A percentile compares a stretch with the other conserved stretches of the same genome.
Conservation (phyloP, 345 rosid genomes). For the Iberis pinnata region DNA sequence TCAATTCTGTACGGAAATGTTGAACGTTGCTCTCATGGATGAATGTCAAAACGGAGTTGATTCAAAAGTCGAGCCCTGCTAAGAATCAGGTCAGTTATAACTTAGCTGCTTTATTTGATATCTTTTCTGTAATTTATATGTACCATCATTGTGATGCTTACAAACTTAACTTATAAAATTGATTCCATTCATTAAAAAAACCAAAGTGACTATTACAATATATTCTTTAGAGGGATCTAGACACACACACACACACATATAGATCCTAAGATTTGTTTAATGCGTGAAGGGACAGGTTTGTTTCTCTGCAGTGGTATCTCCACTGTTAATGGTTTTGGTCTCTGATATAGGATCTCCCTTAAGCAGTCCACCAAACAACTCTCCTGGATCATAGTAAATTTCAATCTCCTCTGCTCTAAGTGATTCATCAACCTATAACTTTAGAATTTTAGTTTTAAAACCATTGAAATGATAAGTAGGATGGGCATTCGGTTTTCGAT, state of each 20-base stretch:
- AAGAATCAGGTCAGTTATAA: conserved; percentile 22
- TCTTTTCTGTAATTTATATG: conserved; percentile 18
- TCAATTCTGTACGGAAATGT: conserved; percentile 83
- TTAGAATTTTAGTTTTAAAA: too few relatives aligned
- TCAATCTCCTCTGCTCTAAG: conserved; percentile 61
- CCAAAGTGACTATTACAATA: conserved; percentile 9
- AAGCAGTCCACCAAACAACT: conserved; percentile 55
- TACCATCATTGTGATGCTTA: conserved; percentile 12
- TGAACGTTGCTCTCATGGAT: conserved; percentile 61
- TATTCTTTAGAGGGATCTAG: conserved; percentile 9
- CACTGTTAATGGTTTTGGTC: conserved; percentile 17
- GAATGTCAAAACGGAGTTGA: conserved; percentile 60
- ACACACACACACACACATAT: neutral
- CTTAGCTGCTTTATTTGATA: conserved; percentile 6
- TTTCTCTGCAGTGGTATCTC: conserved; percentile 22
- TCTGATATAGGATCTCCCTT: conserved; percentile 32
- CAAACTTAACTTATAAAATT: conserved; percentile 4
- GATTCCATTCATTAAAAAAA: conserved; percentile 19
- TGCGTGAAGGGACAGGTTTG: conserved; percentile 32
- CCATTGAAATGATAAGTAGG: too few relatives aligned
- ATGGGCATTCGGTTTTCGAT: too few relatives aligned
- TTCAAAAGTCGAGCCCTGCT: conserved; percentile 43
- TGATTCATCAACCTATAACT: conserved; percentile 61
- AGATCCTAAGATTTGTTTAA: conserved; percentile 9
- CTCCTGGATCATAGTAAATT: conserved; percentile 60